Percentiles rank a stretch among this genome's conserved stretches.
Evolutionary conservation across 768 basidiomycete species (phyloP).

Genomic region (Kwoniella mangroviensis): DNA sequence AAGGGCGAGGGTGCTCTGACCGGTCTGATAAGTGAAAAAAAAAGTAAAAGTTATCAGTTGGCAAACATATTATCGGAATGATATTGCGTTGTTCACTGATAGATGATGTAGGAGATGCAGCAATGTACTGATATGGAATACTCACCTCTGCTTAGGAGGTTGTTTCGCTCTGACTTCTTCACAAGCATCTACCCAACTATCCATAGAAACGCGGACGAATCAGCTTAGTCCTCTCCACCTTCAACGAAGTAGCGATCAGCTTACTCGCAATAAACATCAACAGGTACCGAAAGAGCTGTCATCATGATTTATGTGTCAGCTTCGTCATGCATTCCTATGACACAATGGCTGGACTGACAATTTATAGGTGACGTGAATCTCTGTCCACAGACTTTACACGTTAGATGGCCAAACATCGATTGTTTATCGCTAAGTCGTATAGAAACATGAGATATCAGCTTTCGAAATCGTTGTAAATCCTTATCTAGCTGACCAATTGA

Average conservation of each 20-base stretch:
- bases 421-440: slow-evolving; percentile 45
- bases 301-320: slow-evolving; percentile 6
- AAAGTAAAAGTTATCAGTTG: not conserved
- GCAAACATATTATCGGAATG: too few relatives aligned
- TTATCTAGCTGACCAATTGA: not conserved
- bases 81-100: not conserved
- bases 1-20: slow-evolving; percentile 32
- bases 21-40: slow-evolving; percentile 7
- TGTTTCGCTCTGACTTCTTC: slow-evolving; percentile 49
- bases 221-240: not conserved
- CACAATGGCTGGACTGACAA: slow-evolving; percentile 50
- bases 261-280: slow-evolving; percentile 77
- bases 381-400: slow-evolving; percentile 78
- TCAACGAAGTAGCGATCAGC: slow-evolving; percentile 47
- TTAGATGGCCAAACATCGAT: slow-evolving; percentile 80
- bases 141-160: slow-evolving; percentile 42
- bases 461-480: slow-evolving; percentile 76
- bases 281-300: slow-evolving; percentile 25
- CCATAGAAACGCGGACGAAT: too few relatives aligned
- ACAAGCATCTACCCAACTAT: slow-evolving; percentile 54
- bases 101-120: too few relatives aligned
- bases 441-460: slow-evolving; percentile 63
- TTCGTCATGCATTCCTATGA: slow-evolving; percentile 9
- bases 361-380: slow-evolving; percentile 87
- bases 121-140: not conserved